These are phyloP conservation scores for Trichophaea hybrida DNA, from an alignment of 2,329 filamentous ascomycete genomes.

Conservation along the genomic window DNA sequence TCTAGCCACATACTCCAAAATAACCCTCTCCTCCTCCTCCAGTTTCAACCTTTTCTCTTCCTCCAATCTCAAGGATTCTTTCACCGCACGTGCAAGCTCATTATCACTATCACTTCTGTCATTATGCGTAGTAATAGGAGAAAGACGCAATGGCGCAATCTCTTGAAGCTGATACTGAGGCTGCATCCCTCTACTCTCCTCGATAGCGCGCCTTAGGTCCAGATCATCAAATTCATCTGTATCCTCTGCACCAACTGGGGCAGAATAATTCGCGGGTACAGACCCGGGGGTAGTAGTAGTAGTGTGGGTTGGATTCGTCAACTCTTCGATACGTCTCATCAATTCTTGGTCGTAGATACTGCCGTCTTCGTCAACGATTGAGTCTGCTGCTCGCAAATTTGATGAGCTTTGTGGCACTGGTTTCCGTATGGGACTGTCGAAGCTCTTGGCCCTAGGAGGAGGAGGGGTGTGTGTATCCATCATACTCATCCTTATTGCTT, in stretches of 20 bases:
- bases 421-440: neutral
- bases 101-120: constrained; percentile 34
- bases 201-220: neutral
- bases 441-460: neutral
- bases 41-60: neutral
- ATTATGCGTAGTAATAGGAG: constrained; percentile 31
- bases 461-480: constrained; percentile 10
- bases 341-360: no score
- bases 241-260: no score
- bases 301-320: no score
- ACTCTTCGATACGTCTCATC: no score
- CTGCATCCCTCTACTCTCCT: constrained; percentile 28
- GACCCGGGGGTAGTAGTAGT: no score
- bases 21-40: constrained; percentile 33
- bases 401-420: neutral
- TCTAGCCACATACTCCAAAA: constrained; percentile 63
- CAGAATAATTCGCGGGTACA: no score
- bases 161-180: constrained; percentile 31
- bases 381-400: no score
- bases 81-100: constrained; percentile 20
- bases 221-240: no score
- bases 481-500: neutral
- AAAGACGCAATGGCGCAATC: constrained; percentile 20
- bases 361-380: no score
- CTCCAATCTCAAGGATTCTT: neutral